phyloP scores from a whole-genome alignment of 441 rosid species.

The Syzygium malaccense region DNA sequence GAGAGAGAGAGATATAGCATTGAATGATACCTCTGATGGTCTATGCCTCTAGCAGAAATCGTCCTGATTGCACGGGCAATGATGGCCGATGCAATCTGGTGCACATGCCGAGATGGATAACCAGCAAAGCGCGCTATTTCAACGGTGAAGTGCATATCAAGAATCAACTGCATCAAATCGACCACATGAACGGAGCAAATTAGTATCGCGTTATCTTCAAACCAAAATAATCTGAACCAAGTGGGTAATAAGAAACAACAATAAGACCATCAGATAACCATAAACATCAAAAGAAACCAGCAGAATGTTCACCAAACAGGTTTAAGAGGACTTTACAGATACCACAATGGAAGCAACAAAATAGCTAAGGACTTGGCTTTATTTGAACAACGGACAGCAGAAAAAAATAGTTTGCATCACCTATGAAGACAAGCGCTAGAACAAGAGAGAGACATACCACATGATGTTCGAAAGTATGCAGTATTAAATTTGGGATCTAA shows the following conservation, averaged over 20 bases:
- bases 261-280: background rate
- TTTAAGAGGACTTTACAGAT: background rate
- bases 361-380: background rate
- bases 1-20: background rate
- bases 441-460: background rate
- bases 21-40: conserved; percentile 62
- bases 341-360: background rate
- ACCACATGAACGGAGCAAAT: background rate
- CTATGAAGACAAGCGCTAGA: background rate
- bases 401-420: background rate
- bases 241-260: background rate
- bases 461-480: background rate
- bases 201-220: background rate
- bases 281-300: background rate
- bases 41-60: conserved; percentile 71
- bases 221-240: background rate
- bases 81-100: conserved; percentile 82
- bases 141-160: conserved; percentile 97
- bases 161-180: conserved; percentile 57
- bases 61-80: conserved; percentile 77
- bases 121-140: conserved; percentile 97
- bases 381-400: background rate
- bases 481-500: background rate
- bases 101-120: conserved; percentile 72
- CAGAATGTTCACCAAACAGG: background rate